Percentiles rank a stretch among this genome's conserved stretches.
phyloP scores from a whole-genome alignment of 176 grass and related monocot species.

The Musa troglodytarum region DNA sequence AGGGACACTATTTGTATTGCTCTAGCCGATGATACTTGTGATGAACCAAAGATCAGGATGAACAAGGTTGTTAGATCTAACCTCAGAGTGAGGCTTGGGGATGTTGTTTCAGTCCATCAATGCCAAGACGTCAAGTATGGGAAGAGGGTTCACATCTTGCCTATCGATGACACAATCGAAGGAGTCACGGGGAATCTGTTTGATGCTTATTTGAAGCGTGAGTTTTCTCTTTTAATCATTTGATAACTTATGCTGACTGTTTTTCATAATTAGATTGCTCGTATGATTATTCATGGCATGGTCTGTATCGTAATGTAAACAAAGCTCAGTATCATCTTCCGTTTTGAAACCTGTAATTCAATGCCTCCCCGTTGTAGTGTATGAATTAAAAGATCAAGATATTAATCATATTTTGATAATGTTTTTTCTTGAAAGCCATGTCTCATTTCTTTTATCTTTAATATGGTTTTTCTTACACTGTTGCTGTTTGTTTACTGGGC shows the following conservation, averaged over 20 bases:
- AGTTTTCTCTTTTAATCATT: neutral
- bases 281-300: neutral
- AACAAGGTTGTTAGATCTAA: constrained; percentile 47
- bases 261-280: neutral
- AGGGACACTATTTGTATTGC: constrained; percentile 41
- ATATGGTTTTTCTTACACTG: no score
- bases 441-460: no score
- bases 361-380: no score
- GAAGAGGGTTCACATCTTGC: neutral
- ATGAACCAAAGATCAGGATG: constrained; percentile 18
- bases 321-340: neutral
- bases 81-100: constrained; percentile 32
- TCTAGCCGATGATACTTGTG: constrained; percentile 17
- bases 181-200: constrained; percentile 34
- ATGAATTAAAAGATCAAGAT: no score
- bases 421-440: no score
- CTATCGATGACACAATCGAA: constrained; percentile 27
- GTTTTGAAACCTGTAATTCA: no score
- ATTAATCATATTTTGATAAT: no score
- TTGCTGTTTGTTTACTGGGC: no score
- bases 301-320: neutral
- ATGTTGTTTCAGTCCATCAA: constrained; percentile 27
- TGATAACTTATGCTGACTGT: neutral
- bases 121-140: neutral
- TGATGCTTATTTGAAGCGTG: constrained; percentile 29